Evolutionary conservation across 495 filamentous ascomycete genomes (phyloP).

Genomic region (Penicillium argentinense): DNA sequence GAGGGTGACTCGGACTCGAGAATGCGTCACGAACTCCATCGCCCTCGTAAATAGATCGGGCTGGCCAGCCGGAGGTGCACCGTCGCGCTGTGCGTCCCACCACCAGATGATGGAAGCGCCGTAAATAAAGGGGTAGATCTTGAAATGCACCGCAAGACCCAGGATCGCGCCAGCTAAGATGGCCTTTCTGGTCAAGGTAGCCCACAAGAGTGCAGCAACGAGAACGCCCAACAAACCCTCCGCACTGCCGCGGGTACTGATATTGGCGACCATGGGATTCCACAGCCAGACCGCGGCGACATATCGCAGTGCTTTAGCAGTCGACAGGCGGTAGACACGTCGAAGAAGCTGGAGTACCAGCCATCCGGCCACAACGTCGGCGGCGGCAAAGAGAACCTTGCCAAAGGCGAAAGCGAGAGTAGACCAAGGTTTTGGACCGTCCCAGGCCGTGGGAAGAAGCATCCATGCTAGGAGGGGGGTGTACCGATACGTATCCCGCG

Average conservation of each 20-base stretch:
- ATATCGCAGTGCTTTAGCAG: conserved; percentile 62
- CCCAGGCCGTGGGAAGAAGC: conserved; percentile 74
- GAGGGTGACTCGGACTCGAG: conserved; percentile 60
- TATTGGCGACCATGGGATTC: conserved; percentile 97
- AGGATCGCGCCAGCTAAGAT: conserved; percentile 71
- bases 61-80: conserved; percentile 2
- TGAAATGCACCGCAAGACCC: conserved; percentile 89
- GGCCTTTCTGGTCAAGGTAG: conserved; percentile 58
- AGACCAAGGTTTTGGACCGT: conserved; percentile 24
- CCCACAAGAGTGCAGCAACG: conserved; percentile 79
- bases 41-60: conserved; percentile 19
- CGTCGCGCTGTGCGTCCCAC: conserved; percentile 62
- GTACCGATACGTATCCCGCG: conserved; percentile 92
- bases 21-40: conserved; percentile 58
- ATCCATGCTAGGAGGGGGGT: conserved; percentile 92
- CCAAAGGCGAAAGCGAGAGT: conserved; percentile 67
- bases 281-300: conserved; percentile 81
- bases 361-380: conserved; percentile 85
- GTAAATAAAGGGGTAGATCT: conserved; percentile 98
- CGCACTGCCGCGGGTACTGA: conserved; percentile 89
- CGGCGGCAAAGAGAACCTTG: conserved; percentile 80
- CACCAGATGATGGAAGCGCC: conserved; percentile 83
- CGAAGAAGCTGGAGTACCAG: conserved; percentile 67
- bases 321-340: conserved; percentile 42
- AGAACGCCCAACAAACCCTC: conserved; percentile 87